Conservation (phyloP, 2,329 filamentous ascomycete species). For the Aureobasidium pullulans region DNA sequence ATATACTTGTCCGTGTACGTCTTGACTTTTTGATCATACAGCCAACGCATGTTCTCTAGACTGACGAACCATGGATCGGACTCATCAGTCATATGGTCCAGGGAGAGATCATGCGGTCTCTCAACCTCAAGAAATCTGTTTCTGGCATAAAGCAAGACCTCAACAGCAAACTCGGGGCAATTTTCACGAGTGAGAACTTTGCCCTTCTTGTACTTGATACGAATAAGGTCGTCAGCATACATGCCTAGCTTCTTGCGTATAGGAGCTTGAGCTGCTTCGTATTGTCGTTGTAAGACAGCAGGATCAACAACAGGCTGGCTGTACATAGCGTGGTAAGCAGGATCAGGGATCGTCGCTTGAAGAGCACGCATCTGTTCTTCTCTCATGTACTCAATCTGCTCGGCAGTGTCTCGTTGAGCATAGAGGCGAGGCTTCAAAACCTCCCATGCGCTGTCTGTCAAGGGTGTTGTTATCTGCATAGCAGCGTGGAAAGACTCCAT, state of each 20-base stretch:
- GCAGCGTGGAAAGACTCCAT: slow-evolving; percentile 70
- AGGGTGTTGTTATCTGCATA: slow-evolving; percentile 58
- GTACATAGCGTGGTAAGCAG: slow-evolving; percentile 41
- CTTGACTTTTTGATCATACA: slow-evolving; percentile 71
- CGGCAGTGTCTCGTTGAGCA: slow-evolving; percentile 58
- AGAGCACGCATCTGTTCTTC: slow-evolving; percentile 28
- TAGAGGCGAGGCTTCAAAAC: slow-evolving; percentile 60
- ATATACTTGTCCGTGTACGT: slow-evolving; percentile 57
- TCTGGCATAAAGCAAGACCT: slow-evolving; percentile 50
- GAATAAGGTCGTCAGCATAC: slow-evolving; percentile 65
- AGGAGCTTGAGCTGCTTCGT: slow-evolving; percentile 63
- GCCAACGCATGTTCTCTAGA: slow-evolving; percentile 80
- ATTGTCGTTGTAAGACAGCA: slow-evolving; percentile 54
- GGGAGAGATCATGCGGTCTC: slow-evolving; percentile 31
- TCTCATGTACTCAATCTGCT: slow-evolving; percentile 47
- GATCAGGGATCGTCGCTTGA: slow-evolving; percentile 41
- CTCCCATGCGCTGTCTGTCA: slow-evolving; percentile 64
- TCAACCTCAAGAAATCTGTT: slow-evolving; percentile 11
- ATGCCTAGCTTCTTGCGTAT: slow-evolving; percentile 57
- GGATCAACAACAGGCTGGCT: slow-evolving; percentile 49
- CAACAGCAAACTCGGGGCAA: slow-evolving; percentile 61
- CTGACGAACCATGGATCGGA: slow-evolving; percentile 42
- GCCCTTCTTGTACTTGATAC: slow-evolving; percentile 57
- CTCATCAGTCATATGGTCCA: slow-evolving; percentile 32
- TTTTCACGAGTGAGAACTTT: slow-evolving; percentile 56